Evolutionary conservation across 371 early-diverging fungal species (phyloP), one percentile per base, ranked within the genome.

Genomic region (Smittium culicis): DNA sequence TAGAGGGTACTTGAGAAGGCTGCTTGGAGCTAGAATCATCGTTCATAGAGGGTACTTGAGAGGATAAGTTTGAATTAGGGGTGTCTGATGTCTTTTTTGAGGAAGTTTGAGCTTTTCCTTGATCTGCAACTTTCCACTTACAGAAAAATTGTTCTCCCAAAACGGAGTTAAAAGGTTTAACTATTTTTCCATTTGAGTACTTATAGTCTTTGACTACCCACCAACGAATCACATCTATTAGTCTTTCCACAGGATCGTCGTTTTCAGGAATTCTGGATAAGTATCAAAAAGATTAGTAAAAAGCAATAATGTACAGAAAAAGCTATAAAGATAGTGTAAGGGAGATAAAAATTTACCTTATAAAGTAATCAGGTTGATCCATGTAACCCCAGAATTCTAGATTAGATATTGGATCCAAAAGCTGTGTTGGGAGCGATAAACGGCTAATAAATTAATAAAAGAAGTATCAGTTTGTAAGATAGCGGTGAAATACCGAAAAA

Each of bases 331-430:
- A 45, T 8, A 57, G 3, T 62, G 14, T 11, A 34, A 29, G 25
- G 16, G 25, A 24, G 30, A 35, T 11, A 34, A 14, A 31, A 25
- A 71, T 77, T 71, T 80, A 82, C 81, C 70, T 70, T 25, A 76
- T 75, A 74, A 88, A 86, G 67, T 77, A 79, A 65, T 86, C 85
- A 2, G 88, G 86, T 1, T 85, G 81, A 68, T 88, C 88, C 73
- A 83, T 82, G 72, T 85, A 88, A 68, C 85, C 83, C 85, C 86
- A 88, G 75, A 83, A 83, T 73, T 88, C 87, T 35, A 88, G 79
- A 64, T 86, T 86, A 14, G 84, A 80, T 35, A 81, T 77, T 3
- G 88, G 87, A 57, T 85, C 86, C 64, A 88, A 71, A 56, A 88
- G 73, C 64, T 86, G 80, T 55, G 85, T 79, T 35, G 88, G 88